phyloP scores from a whole-genome alignment of 179 eudicot genomes.

The Camellia oleifera region DNA sequence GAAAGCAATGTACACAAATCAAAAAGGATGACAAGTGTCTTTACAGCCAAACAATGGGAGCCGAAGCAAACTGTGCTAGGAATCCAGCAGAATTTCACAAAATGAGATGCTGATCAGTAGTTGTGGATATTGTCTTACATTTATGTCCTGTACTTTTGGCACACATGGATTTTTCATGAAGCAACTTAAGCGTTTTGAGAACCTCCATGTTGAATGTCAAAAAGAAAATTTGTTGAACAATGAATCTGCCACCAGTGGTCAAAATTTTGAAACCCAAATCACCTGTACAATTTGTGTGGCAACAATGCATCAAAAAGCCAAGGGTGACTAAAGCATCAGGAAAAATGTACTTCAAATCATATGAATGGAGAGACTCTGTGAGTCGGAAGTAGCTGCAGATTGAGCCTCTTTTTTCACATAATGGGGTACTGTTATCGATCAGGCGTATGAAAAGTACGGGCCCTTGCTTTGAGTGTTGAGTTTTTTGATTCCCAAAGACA shows the following conservation, averaged over 20 bases:
- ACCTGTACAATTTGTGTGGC: not conserved
- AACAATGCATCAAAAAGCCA: not conserved
- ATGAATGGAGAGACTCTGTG: not conserved
- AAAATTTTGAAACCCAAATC: not conserved
- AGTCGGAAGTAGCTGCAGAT: not conserved
- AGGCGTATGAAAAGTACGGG: not conserved
- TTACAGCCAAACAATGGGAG: not conserved
- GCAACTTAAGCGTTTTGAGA: not conserved
- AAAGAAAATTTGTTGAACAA: too few species aligned
- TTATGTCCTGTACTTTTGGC: too few species aligned
- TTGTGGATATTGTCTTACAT: not conserved
- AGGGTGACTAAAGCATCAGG: not conserved
- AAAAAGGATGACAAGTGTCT: not conserved
- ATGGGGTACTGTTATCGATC: not conserved
- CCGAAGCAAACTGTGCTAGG: too few species aligned
- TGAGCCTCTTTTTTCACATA: not conserved
- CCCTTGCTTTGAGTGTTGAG: conserved; percentile 12
- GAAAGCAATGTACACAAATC: not conserved
- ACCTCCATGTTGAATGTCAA: not conserved
- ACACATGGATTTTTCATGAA: too few species aligned
- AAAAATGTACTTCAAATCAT: too few species aligned
- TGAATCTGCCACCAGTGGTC: not conserved
- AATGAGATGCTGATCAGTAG: not conserved
- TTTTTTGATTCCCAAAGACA: conserved; percentile 45
- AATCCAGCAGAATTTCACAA: too few species aligned